Evolutionary conservation across 2,329 filamentous ascomycete genomes (phyloP).

Genomic region (Penicillium paneum): DNA sequence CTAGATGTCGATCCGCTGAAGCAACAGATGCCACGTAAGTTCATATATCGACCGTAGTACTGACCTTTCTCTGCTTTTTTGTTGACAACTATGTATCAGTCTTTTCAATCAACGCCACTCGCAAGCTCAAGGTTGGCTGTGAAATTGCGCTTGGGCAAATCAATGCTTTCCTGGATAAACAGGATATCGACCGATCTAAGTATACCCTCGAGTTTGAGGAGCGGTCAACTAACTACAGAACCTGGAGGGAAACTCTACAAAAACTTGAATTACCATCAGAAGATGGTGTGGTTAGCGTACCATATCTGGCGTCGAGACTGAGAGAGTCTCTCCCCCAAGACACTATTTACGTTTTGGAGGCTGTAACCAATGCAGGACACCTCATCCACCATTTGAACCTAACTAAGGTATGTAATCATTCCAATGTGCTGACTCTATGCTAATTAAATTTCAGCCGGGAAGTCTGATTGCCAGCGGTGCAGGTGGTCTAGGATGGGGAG

Average conservation of each 20-base stretch:
- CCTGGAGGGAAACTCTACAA: slow-evolving; percentile 8
- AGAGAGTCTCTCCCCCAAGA: slow-evolving; percentile 56
- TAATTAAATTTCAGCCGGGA: slow-evolving; percentile 13
- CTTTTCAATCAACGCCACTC: slow-evolving; percentile 47
- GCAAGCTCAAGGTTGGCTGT: slow-evolving; percentile 42
- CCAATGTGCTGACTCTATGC: neutral
- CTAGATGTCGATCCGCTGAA: slow-evolving; percentile 65
- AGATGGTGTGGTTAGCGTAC: slow-evolving; percentile 43
- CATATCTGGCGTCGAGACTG: slow-evolving; percentile 53
- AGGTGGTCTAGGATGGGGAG: slow-evolving; percentile 74
- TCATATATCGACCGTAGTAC: slow-evolving; percentile 47
- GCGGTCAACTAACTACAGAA: slow-evolving; percentile 6
- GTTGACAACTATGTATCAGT: slow-evolving; percentile 28
- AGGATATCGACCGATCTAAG: neutral
- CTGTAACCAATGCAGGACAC: slow-evolving; percentile 63
- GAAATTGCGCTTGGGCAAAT: slow-evolving; percentile 50
- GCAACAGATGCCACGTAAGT: slow-evolving; percentile 68
- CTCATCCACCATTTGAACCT: slow-evolving; percentile 25
- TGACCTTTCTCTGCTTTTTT: neutral
- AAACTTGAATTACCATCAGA: slow-evolving; percentile 5
- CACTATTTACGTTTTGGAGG: slow-evolving; percentile 71
- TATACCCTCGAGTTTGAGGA: slow-evolving; percentile 9
- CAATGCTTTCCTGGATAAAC: slow-evolving; percentile 33
- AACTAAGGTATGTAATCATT: slow-evolving; percentile 3
- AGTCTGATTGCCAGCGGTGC: slow-evolving; percentile 51